Conservation (phyloP, 2,329 filamentous ascomycete genomes). For the Nemania sp. region DNA sequence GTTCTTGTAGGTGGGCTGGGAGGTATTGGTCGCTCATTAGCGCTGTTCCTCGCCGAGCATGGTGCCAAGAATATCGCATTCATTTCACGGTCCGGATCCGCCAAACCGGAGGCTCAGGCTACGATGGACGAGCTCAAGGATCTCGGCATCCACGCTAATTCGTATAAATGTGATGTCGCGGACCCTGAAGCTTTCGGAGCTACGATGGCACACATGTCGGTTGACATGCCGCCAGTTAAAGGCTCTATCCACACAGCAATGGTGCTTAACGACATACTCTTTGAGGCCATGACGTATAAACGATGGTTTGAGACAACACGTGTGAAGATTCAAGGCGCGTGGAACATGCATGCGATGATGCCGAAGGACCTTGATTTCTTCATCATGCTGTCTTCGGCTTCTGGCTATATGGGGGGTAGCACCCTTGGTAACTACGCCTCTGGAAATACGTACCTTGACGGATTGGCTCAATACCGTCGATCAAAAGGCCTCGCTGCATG, state of each 20-base stretch:
- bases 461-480: conserved; percentile 5
- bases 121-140: conserved; percentile 29
- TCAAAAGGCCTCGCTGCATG: conserved; percentile 5
- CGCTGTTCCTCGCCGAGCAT: conserved; percentile 43
- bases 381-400: conserved; percentile 39
- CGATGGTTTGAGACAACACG: conserved; percentile 21
- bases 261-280: conserved; percentile 42
- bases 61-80: conserved; percentile 50
- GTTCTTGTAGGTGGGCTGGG: conserved; percentile 52
- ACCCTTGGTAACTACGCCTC: conserved; percentile 4
- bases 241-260: conserved; percentile 26
- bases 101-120: conserved; percentile 33
- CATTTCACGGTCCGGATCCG: conserved; percentile 42
- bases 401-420: conserved; percentile 9
- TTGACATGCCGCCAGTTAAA: conserved; percentile 7
- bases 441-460: conserved; percentile 15
- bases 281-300: conserved; percentile 22
- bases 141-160: conserved; percentile 12
- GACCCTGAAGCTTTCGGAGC: conserved; percentile 6
- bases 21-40: conserved; percentile 47
- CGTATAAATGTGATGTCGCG: conserved; percentile 8
- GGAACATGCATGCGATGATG: conserved; percentile 34
- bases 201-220: not conserved
- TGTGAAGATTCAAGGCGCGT: conserved; percentile 35
- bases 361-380: conserved; percentile 39